phyloP scores from a whole-genome alignment of 108 stramenopile genomes.

The Parietichytrium sp. region DNA sequence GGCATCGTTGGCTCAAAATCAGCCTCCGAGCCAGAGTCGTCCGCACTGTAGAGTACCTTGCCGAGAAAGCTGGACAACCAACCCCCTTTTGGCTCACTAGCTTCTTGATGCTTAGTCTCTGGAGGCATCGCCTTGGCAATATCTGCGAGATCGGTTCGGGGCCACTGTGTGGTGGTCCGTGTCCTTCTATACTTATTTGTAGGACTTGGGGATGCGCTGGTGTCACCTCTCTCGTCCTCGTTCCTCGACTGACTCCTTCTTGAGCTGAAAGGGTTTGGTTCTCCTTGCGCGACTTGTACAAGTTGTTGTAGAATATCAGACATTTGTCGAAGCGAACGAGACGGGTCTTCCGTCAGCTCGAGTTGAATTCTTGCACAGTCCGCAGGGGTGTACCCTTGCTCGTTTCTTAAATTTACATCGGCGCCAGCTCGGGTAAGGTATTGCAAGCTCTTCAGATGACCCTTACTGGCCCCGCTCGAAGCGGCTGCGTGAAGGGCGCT shows the following conservation, averaged over 20 bases:
- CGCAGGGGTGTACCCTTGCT: not conserved
- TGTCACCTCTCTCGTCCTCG: not conserved
- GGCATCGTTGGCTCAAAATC: not conserved
- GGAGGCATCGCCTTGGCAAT: no score
- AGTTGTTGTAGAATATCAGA: not conserved
- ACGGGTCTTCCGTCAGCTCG: not conserved
- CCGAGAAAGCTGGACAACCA: constrained; percentile 7
- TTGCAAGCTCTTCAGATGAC: constrained; percentile 18
- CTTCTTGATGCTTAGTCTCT: not conserved
- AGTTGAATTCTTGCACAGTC: constrained; percentile 5
- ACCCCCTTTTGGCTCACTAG: not conserved
- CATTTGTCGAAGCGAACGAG: not conserved
- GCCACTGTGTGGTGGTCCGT: not conserved
- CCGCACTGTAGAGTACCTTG: not conserved
- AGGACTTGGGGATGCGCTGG: not conserved
- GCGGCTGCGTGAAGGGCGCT: constrained; percentile 14
- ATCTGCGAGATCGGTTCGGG: no score
- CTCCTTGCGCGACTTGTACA: not conserved
- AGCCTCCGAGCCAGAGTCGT: not conserved
- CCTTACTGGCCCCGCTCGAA: not conserved
- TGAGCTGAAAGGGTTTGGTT: not conserved
- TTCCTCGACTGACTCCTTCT: not conserved
- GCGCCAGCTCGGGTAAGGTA: not conserved
- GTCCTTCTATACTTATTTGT: not conserved
- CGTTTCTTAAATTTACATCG: not conserved